Evolutionary conservation across 2,329 filamentous ascomycete genomes (phyloP).

Genomic region (Curvularia sp.): DNA sequence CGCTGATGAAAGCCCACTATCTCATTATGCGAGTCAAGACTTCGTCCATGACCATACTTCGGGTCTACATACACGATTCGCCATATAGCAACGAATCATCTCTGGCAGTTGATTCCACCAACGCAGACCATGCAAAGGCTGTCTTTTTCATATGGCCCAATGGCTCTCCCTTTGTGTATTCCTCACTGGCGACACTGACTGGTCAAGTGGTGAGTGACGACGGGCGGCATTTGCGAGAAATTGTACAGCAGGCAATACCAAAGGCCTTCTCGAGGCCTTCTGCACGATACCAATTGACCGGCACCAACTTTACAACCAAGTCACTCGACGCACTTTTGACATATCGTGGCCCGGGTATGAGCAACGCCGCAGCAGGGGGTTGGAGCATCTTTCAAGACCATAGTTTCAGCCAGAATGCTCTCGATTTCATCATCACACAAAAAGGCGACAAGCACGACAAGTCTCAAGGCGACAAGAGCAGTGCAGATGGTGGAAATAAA

Average conservation of each 20-base stretch:
- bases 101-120: conserved; percentile 39
- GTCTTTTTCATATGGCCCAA: conserved; percentile 85
- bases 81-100: conserved; percentile 70
- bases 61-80: conserved; percentile 80
- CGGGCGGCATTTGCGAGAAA: conserved; percentile 66
- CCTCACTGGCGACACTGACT: conserved; percentile 57
- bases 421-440: conserved; percentile 54
- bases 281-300: conserved; percentile 72
- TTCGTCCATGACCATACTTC: conserved; percentile 74
- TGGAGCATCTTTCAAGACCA: conserved; percentile 81
- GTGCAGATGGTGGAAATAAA: conserved; percentile 26
- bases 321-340: conserved; percentile 74
- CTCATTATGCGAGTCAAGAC: conserved; percentile 74
- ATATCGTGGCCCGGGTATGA: conserved; percentile 71
- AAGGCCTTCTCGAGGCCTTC: conserved; percentile 80
- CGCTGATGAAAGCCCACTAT: conserved; percentile 84
- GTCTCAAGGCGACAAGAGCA: conserved; percentile 19
- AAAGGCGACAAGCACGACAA: conserved; percentile 32
- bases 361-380: conserved; percentile 75
- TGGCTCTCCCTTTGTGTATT: conserved; percentile 76
- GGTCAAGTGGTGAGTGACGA: conserved; percentile 46
- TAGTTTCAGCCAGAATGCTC: conserved; percentile 57
- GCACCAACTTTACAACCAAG: conserved; percentile 72
- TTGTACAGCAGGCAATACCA: conserved; percentile 80
- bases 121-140: conserved; percentile 68